Percentiles rank a stretch among this genome's conserved stretches.
Evolutionary conservation across 345 rosid species (phyloP).

Genomic region (Trapa incisa): DNA sequence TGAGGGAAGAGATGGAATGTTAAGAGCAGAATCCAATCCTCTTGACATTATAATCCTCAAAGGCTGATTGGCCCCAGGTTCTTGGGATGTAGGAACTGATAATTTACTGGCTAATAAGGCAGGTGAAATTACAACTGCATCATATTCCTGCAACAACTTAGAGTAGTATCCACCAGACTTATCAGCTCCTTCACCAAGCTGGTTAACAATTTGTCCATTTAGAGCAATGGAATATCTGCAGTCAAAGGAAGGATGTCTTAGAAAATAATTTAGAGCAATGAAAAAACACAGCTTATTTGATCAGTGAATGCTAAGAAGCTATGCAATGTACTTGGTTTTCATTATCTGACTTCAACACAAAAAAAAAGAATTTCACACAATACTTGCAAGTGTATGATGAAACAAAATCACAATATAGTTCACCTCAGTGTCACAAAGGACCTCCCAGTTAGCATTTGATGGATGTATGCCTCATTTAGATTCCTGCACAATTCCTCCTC

Average conservation of each 20-base stretch:
- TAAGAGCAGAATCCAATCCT: conserved; percentile 15
- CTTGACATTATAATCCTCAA: conserved; percentile 31
- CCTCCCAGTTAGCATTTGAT: conserved; percentile 54
- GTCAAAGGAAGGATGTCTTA: not conserved
- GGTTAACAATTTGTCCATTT: conserved; percentile 40
- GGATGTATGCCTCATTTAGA: conserved; percentile 67
- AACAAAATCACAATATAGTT: not conserved
- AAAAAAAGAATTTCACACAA: not conserved
- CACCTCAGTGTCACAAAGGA: conserved; percentile 65
- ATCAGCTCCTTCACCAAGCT: conserved; percentile 46
- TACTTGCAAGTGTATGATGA: not conserved
- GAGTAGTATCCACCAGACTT: conserved; percentile 67
- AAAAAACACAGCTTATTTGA: not conserved
- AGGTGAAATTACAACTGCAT: conserved; percentile 43
- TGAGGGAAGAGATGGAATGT: conserved; percentile 15
- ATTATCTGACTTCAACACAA: too few species aligned
- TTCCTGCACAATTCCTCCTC: conserved; percentile 68
- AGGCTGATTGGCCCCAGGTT: conserved; percentile 57
- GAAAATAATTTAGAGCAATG: not conserved
- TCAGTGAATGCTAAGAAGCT: too few species aligned
- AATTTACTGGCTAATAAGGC: conserved; percentile 26
- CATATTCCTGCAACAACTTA: conserved; percentile 57
- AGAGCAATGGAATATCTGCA: conserved; percentile 58
- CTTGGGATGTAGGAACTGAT: conserved; percentile 34
- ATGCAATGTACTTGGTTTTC: too few species aligned